Percentiles rank a stretch among this genome's conserved stretches.
phyloP scores from a whole-genome alignment of 108 stramenopile genomes.

The Poteriospumella lacustris region DNA sequence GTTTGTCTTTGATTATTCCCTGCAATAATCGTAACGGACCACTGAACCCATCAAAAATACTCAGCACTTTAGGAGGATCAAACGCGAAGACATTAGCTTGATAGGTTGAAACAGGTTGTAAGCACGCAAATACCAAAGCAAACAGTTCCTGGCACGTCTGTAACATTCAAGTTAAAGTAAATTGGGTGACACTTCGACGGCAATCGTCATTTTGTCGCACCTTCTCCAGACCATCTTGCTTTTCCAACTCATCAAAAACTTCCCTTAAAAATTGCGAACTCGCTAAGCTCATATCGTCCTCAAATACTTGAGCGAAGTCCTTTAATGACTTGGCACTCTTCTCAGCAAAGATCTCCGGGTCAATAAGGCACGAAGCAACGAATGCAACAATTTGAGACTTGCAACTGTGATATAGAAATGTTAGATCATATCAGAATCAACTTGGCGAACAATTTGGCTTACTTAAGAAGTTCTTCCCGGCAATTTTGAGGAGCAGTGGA shows the following conservation, averaged over 20 bases:
- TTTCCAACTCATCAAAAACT: background rate
- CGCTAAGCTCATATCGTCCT: background rate
- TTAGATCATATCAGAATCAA: background rate
- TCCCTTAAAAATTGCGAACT: background rate
- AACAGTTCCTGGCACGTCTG: background rate
- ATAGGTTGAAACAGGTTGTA: too few species aligned
- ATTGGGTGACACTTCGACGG: background rate
- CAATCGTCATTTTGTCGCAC: background rate
- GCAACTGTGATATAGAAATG: background rate
- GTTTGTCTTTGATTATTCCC: too few species aligned
- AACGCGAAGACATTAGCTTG: too few species aligned
- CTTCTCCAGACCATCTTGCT: background rate
- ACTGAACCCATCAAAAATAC: too few species aligned
- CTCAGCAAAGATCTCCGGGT: slow-evolving; percentile 5
- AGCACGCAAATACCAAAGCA: too few species aligned
- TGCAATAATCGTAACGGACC: too few species aligned
- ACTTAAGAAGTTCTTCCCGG: background rate
- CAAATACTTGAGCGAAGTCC: background rate
- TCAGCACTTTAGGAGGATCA: too few species aligned
- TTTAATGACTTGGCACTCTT: background rate
- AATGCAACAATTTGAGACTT: background rate
- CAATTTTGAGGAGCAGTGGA: background rate
- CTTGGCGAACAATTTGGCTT: background rate
- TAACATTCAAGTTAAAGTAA: background rate
- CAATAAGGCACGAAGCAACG: background rate